Conservation (phyloP, 108 stramenopile species). For the Conticribra guillardii region DNA sequence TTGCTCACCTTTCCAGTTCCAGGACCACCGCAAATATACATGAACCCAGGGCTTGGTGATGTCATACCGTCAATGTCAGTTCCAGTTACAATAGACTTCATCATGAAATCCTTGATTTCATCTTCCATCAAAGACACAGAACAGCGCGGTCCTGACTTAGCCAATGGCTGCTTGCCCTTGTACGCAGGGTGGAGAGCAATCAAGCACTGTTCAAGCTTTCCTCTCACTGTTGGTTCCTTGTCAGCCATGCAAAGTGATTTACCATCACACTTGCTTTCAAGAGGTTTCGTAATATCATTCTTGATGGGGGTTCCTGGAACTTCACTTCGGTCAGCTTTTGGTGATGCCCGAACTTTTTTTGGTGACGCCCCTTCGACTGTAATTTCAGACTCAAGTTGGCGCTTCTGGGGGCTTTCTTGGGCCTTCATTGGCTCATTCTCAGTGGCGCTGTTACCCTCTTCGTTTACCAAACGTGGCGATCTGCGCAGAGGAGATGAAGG, state of each 20-base stretch:
- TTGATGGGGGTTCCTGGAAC: neutral
- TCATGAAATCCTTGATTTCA: slow-evolving; percentile 37
- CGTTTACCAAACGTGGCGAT: neutral
- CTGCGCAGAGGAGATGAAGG: neutral
- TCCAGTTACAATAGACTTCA: slow-evolving; percentile 22
- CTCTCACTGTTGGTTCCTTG: slow-evolving; percentile 13
- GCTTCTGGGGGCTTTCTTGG: neutral
- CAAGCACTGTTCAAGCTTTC: slow-evolving; percentile 36
- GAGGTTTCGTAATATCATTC: neutral
- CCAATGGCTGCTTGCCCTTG: slow-evolving; percentile 14
- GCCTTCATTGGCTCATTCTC: neutral
- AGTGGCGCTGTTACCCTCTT: neutral
- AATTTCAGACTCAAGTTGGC: neutral
- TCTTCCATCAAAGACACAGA: slow-evolving; percentile 13
- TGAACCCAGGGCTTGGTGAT: slow-evolving; percentile 28
- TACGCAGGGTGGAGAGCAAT: slow-evolving; percentile 38
- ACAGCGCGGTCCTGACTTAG: slow-evolving; percentile 16
- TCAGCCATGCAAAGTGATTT: slow-evolving; percentile 5
- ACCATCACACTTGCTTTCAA: neutral
- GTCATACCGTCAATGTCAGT: slow-evolving; percentile 10
- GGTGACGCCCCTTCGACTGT: neutral
- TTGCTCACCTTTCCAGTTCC: slow-evolving; percentile 76
- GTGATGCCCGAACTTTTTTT: slow-evolving; percentile 4
- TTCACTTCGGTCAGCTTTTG: neutral
- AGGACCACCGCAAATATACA: slow-evolving; percentile 78